Evolutionary conservation across 352 stramenopile species (phyloP).

Genomic region (Globisporangium iwayamae): DNA sequence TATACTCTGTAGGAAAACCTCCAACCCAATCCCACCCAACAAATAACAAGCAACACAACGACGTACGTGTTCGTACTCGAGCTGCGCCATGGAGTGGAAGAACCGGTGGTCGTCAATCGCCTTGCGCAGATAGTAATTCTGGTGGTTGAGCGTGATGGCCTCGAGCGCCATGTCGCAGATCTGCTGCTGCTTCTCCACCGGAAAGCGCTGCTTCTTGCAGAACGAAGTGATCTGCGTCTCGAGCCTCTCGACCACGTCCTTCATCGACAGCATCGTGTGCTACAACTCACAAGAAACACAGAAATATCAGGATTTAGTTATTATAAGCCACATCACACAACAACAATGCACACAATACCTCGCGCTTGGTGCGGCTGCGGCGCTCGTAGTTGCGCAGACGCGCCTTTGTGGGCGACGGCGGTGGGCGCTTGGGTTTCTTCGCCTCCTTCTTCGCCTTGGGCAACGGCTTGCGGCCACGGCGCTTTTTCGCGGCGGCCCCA

Average conservation of each 20-base stretch:
- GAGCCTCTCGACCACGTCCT: constrained; percentile 33
- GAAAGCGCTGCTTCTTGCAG: constrained; percentile 21
- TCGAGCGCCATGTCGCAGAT: constrained; percentile 40
- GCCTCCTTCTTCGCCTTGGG: constrained; percentile 24
- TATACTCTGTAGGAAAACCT: not conserved
- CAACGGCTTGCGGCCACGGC: constrained; percentile 36
- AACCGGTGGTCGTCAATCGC: constrained; percentile 50
- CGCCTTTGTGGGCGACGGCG: constrained; percentile 39
- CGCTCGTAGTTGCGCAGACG: constrained; percentile 49
- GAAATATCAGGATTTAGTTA: constrained; percentile 1
- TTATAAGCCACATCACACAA: constrained; percentile 9
- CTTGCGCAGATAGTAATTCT: constrained; percentile 48
- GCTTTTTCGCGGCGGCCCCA: constrained; percentile 28
- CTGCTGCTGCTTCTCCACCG: constrained; percentile 19
- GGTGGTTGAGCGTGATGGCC: constrained; percentile 37
- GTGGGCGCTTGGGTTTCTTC: constrained; percentile 33
- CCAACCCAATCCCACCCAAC: not conserved
- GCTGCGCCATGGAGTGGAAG: constrained; percentile 58
- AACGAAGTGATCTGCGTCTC: constrained; percentile 32
- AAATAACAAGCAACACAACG: not conserved
- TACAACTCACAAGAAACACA: constrained; percentile 12
- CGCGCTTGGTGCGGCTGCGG: constrained; percentile 46
- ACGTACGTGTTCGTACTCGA: constrained; percentile 60
- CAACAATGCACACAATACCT: constrained; percentile 24
- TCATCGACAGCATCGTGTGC: constrained; percentile 55